Base-by-base conservation (phyloP, 108 stramenopile species). In the Stephanodiscus minutulus region DNA sequence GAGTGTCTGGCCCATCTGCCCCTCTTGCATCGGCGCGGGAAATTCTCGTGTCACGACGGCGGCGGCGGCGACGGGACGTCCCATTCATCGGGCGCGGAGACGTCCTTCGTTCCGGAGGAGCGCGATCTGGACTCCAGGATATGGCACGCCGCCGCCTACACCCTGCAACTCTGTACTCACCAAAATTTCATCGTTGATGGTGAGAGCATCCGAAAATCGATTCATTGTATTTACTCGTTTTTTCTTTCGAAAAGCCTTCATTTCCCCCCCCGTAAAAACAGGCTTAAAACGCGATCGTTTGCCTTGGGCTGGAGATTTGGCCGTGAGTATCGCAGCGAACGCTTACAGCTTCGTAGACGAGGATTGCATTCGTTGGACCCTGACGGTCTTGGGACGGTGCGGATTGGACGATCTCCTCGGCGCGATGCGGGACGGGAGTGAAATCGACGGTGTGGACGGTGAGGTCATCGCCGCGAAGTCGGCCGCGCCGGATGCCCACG, bases 281-380 rank as follows among this genome's bases (percentile, higher is more conserved):
- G 57, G 57, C 15, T 76, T 81, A 25, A 81, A 81, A 61, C 65
- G 80, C 7, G 80, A 81, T 72, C 59, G 80, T 47, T 70, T 81
- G 31, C 75, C 76, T 24, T 81, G 80, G 80, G 70, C 70, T 2
- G 80, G 80, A 27, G 80, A 81, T 64, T 48, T 81, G 29, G 75
- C 71, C 33, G 66, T 76, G n/a, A 72, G 75, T 47, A 62, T 81
- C 18, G 57, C 70, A 56, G 44, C 69, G 17, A 81, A 71, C 58
- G 44, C 62, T 0, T 70, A 76, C 44, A 55, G 74, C 0, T 70
- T 76, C 53, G 20, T 20, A 18, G 67, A 79, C 49, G 18, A 33
- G 7, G 72, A 73, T 35, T 63, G 59, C 18, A 64, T 81, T 49
- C 63, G 72, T 43, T 76, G 70, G 52, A 50, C 75, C 20, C 39